Evolutionary conservation across 2,329 filamentous ascomycete species (phyloP).

Genomic region (Xylariaceae sp.): DNA sequence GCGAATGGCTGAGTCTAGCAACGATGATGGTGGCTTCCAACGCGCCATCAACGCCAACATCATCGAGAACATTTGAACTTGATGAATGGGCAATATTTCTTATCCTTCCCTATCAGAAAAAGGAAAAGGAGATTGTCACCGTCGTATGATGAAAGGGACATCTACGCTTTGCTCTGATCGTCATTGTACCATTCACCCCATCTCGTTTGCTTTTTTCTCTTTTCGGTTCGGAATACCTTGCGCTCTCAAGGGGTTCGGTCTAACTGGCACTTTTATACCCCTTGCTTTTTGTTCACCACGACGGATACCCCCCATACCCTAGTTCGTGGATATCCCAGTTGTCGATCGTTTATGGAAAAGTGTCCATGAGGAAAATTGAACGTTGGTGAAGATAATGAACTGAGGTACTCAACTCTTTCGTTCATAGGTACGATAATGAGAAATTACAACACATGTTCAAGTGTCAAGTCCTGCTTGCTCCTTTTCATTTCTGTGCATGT

Average conservation of each 20-base stretch:
- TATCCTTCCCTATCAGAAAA: background rate
- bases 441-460: no score
- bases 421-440: no score
- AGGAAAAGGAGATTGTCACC: no score
- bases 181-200: background rate
- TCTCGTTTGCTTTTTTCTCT: background rate
- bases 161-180: no score
- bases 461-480: no score
- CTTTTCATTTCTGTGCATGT: no score
- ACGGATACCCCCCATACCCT: conserved; percentile 25
- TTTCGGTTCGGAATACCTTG: background rate
- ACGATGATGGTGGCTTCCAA: conserved; percentile 61
- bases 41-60: conserved; percentile 75
- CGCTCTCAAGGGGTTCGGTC: conserved; percentile 2
- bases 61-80: conserved; percentile 70
- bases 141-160: no score
- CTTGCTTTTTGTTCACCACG: background rate
- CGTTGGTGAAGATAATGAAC: background rate
- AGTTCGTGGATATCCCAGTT: conserved; percentile 29
- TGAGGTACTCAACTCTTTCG: no score
- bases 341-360: conserved; percentile 24
- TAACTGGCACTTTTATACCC: conserved; percentile 14
- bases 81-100: background rate
- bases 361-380: background rate
- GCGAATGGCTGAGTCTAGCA: conserved; percentile 47